Evolutionary conservation across 805 yeast genomes (phyloP), one percentile per base, ranked within the genome.

Genomic region (Debaryomyces prosopidis): DNA sequence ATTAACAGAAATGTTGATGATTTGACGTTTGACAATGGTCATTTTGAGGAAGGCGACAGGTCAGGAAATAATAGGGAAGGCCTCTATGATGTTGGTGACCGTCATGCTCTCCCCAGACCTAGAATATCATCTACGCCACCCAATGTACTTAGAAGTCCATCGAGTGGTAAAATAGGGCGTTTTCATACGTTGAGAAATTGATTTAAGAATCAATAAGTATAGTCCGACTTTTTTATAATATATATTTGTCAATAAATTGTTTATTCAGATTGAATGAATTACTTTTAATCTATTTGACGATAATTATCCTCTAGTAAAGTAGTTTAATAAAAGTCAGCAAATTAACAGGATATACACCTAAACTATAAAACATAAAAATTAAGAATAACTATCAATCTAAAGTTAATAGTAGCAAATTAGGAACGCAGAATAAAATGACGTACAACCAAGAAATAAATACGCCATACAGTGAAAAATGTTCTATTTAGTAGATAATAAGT

Each of bases 401-500:
- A 15, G 35, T 6, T 14, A 4, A 14, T 12, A 12, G 18, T 20
- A 26, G 14, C 23, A 12, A 39, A 12, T 10, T 30, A 31, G 26
- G 6, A 11, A 32, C 14, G 6, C 8, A 14, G 30, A 4, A 9
- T n/a, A 8, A 19, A 18, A n/a, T 7, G 30, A 12, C 20, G 37
- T 10, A 19, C 8, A 16, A 12, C 10, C 20, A 12, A 14, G 39
- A 17, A 41, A 20, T 17, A 34, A n/a, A 36, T 18, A 12, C 31
- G n/a, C 3, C n/a, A 11, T 9, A 40, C 28, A 30, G 10, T 60
- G 5, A 4, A 23, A 23, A 23, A 23, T 7, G 26, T 9, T 30
- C 33, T 75, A 87, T 76, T 86, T 86, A 48, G 91, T 86, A 52
- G 81, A 77, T 68, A 92, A 80, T 54, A 92, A 81, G 63, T 89